Evolutionary conservation across 345 rosid species (phyloP), one percentile per base, ranked within the genome.

Genomic region (Hevea brasiliensis): DNA sequence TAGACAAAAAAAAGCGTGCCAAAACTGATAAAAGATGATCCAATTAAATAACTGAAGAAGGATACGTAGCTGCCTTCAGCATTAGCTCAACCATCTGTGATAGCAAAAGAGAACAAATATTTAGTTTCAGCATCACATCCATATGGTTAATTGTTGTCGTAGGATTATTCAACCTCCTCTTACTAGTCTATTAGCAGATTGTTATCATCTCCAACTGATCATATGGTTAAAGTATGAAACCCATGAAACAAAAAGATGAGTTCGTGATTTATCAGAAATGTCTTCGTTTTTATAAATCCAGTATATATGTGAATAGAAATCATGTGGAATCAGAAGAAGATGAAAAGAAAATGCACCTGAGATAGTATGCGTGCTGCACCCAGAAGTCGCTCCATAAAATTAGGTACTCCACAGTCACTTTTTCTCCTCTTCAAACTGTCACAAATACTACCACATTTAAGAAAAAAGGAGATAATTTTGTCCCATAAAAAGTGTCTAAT

Each of bases 31-130:
- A 32, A 32, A 32, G 37, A 48, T 20, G 24, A 73, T 68, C 40
- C 60, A 41, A 35, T 26, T 60, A 13, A 44, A 61, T 64, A 24
- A 61, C 0, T 65, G 18, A 21, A 10, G 54, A 69, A 80, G 89
- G 89, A 83, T 85, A 92, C 97, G 61, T 80, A 61, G 99, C 99
- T 55, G 97, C 97, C 85, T 87, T 91, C 75, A 95, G 74, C 79
- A 95, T 91, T 21, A 97, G 93, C 78, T 92, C 96, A 71, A 88
- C 90, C 88, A 93, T 90, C 99, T 92, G 94, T 81, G 84, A 74
- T 64, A 66, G 6, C 37, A 55, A 64, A 23, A 24, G 21, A 74
- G n/a, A 37, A 45, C 7, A 55, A 14, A 14, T 2, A 67, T 6
- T 72, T 53, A 54, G n/a, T 26, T 53, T 27, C 29, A 21, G 29